A percentile compares a stretch with the other conserved stretches of the same genome.
phyloP scores from a whole-genome alignment of 257 asterid genomes.

The Scutellaria minor region DNA sequence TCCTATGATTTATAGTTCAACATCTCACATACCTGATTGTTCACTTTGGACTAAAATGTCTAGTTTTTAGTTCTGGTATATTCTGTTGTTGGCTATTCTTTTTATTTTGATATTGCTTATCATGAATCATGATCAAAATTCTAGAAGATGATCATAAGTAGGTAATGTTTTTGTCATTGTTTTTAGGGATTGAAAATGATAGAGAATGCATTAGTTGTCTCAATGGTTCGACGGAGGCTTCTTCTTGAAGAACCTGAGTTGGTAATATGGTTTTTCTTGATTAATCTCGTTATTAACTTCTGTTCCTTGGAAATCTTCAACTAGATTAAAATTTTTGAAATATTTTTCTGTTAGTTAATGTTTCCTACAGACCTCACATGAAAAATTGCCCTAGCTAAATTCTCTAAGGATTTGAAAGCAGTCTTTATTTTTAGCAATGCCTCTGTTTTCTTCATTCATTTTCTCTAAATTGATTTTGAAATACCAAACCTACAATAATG shows the following conservation, averaged over 20 bases:
- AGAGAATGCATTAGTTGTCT: constrained; percentile 73
- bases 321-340: not conserved
- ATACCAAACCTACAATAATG: not conserved
- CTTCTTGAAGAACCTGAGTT: constrained; percentile 92
- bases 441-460: constrained; percentile 25
- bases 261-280: constrained; percentile 50
- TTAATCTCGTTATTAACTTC: constrained; percentile 28
- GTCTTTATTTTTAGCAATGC: not conserved
- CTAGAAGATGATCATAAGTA: constrained; percentile 21
- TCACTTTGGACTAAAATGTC: constrained; percentile 17
- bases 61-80: constrained; percentile 12
- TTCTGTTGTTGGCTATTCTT: constrained; percentile 1
- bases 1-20: too few species aligned
- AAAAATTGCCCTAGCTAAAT: not conserved
- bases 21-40: too few species aligned
- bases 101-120: constrained; percentile 25
- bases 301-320: constrained; percentile 6
- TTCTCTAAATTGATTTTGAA: constrained; percentile 18
- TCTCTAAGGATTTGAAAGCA: constrained; percentile 14
- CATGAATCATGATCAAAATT: constrained; percentile 19
- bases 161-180: constrained; percentile 26
- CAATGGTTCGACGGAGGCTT: constrained; percentile 88
- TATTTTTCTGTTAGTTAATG: constrained; percentile 4
- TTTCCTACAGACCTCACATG: constrained; percentile 20
- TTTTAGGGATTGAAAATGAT: constrained; percentile 75